phyloP scores from a whole-genome alignment of 2,329 filamentous ascomycete species.

The Neopestalotiopsis sp. region DNA sequence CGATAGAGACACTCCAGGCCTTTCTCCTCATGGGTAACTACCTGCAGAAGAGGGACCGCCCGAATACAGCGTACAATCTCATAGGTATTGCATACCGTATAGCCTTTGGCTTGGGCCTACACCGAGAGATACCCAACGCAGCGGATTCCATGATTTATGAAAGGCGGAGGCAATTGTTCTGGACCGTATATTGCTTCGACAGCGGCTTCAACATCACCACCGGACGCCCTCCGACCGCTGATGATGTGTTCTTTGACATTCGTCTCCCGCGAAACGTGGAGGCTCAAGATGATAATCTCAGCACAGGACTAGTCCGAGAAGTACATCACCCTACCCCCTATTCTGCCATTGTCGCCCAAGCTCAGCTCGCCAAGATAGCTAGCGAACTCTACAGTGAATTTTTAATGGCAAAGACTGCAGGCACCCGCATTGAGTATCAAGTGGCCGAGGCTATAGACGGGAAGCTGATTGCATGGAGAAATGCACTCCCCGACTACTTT shows the following conservation, averaged over 20 bases:
- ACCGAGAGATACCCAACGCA: constrained; percentile 46
- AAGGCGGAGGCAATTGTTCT: constrained; percentile 42
- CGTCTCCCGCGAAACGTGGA: constrained; percentile 48
- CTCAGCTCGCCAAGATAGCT: constrained; percentile 44
- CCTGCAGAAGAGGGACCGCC: constrained; percentile 54
- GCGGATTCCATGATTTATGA: constrained; percentile 40
- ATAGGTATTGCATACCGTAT: constrained; percentile 55
- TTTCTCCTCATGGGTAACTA: constrained; percentile 52
- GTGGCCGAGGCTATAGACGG: constrained; percentile 44
- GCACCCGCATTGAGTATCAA: constrained; percentile 39
- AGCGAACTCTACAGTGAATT: constrained; percentile 47
- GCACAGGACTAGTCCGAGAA: constrained; percentile 26
- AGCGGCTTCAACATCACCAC: constrained; percentile 54
- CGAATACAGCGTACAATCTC: constrained; percentile 58
- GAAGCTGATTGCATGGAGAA: constrained; percentile 39
- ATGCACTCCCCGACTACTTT: constrained; percentile 40
- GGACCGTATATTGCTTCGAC: constrained; percentile 48
- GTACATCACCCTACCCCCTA: constrained; percentile 44
- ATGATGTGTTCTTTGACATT: constrained; percentile 47
- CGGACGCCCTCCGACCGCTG: constrained; percentile 46
- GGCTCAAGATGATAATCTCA: constrained; percentile 31
- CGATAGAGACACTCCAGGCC: constrained; percentile 49
- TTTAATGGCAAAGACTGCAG: constrained; percentile 41
- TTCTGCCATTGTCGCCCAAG: constrained; percentile 46
- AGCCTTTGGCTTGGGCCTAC: constrained; percentile 54